phyloP scores from a whole-genome alignment of 1,284 basidiomycete genomes.

The Microbotryum saponariae region DNA sequence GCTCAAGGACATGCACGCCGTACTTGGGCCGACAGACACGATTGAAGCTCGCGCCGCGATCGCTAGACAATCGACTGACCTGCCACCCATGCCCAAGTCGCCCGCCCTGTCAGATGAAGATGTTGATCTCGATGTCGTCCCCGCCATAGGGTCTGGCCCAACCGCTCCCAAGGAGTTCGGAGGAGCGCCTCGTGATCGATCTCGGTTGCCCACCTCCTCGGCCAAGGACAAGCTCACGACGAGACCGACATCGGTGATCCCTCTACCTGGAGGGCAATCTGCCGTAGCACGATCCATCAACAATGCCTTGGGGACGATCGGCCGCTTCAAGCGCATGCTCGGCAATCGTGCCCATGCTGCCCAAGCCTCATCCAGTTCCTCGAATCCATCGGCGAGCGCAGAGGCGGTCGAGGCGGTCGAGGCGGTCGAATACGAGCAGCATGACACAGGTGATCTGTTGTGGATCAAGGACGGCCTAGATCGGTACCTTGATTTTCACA shows the following conservation, averaged over 20 bases:
- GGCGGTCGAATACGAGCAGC: constrained; percentile 19
- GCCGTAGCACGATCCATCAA: constrained; percentile 32
- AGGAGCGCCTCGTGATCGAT: too few species aligned
- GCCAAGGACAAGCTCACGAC: too few species aligned
- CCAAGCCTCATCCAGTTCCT: constrained; percentile 9
- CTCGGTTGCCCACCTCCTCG: too few species aligned
- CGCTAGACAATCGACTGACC: too few species aligned
- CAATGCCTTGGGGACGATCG: constrained; percentile 34
- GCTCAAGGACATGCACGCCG: constrained; percentile 54
- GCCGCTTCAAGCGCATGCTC: constrained; percentile 34
- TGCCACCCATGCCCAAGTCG: neutral
- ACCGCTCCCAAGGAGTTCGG: too few species aligned
- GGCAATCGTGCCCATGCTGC: constrained; percentile 12
- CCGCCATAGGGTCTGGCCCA: too few species aligned
- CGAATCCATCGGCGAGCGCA: neutral
- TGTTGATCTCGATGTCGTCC: constrained; percentile 25
- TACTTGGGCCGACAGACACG: constrained; percentile 4
- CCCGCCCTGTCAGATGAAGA: constrained; percentile 25
- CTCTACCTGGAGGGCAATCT: too few species aligned
- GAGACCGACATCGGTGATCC: too few species aligned
- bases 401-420: neutral
- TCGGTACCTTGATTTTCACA: constrained; percentile 26
- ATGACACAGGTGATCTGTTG: constrained; percentile 28
- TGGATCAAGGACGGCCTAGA: constrained; percentile 31
- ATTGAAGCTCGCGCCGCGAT: neutral